Evolutionary conservation across 2,329 filamentous ascomycete genomes (phyloP), one percentile per base, ranked within the genome.

Genomic region (Talaromyces sp.): DNA sequence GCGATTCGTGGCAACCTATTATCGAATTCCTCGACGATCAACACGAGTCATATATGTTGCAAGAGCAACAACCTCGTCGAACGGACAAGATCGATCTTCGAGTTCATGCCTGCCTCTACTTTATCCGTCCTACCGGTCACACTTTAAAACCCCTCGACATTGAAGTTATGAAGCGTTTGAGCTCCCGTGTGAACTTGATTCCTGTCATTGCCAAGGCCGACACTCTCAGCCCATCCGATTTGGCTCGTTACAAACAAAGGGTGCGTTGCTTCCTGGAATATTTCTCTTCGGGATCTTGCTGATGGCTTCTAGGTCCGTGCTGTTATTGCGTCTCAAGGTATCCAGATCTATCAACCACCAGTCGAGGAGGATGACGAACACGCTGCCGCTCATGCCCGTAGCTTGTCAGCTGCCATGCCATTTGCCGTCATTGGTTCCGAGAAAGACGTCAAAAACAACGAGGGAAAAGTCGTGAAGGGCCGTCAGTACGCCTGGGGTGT

Each of bases 11-110:
- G 94, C 95, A 96, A 84, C 94, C 94, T 75, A 97, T 99, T 74
- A 97, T 99, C 78, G 94, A 99, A 79, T 99, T 99, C 82, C 84
- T 99, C 70, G 94, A 99, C 79, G 94, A 99, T 80, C 94, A 99
- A 84, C 95, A 99, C 77, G 94, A 99, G 83, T 99, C 94, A 37
- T 99, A 99, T 80, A 99, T 99, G 94, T 84, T 99, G 74, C 94
- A 99, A 83, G 94, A 99, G 85, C 94, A 99, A 80, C 94, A 99
- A 80, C 94, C 95, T 68, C 91, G 91, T 78, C 91, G 94, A 72
- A 87, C 89, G 71, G 94, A 99, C 83, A 99, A 97, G 85, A 99
- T 99, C 70, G 94, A 99, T 75, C 89, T 99, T 70, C 92, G 94
- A 80, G 95, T 99, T 66, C 94, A 99, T 76, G 89, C 93, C 66